Conservation (phyloP, 2,329 filamentous ascomycete species). For the Albifimbria verrucaria region DNA sequence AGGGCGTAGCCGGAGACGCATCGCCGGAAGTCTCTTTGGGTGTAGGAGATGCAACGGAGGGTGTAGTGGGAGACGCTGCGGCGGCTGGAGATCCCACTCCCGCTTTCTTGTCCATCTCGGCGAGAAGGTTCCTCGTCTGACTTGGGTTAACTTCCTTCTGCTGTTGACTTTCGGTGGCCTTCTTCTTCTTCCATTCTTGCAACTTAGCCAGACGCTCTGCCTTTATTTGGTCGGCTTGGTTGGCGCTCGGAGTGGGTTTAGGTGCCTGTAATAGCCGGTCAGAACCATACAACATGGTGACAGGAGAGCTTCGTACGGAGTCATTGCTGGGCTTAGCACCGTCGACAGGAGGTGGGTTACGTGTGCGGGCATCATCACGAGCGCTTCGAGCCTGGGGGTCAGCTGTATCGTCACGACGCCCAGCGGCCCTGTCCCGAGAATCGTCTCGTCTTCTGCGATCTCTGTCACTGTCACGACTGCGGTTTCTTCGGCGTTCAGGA, state of each 20-base stretch:
- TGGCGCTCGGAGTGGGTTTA: conserved; percentile 43
- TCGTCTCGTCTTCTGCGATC: conserved; percentile 72
- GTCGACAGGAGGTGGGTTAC: conserved; percentile 49
- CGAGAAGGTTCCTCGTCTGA: conserved; percentile 63
- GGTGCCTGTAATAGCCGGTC: conserved; percentile 39
- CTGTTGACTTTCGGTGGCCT: conserved; percentile 68
- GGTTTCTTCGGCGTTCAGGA: conserved; percentile 55
- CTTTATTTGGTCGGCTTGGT: conserved; percentile 66
- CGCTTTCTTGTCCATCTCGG: conserved; percentile 71
- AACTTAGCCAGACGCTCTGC: conserved; percentile 77
- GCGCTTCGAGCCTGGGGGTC: conserved; percentile 65
- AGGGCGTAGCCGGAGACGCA: conserved; percentile 53
- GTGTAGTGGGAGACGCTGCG: conserved; percentile 47
- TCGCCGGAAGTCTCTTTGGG: conserved; percentile 38
- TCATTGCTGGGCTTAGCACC: conserved; percentile 45
- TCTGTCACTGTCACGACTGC: conserved; percentile 60
- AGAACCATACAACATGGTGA: conserved; percentile 14
- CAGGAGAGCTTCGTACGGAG: conserved; percentile 49
- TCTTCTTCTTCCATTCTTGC: conserved; percentile 90
- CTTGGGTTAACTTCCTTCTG: conserved; percentile 65
- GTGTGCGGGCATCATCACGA: conserved; percentile 58
- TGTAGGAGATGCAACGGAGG: conserved; percentile 48
- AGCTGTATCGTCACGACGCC: conserved; percentile 66
- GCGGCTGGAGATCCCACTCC: conserved; percentile 38
- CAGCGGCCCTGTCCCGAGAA: conserved; percentile 63